Conservation (phyloP, 2,329 filamentous ascomycete genomes). For the Penicillium decumbens region DNA sequence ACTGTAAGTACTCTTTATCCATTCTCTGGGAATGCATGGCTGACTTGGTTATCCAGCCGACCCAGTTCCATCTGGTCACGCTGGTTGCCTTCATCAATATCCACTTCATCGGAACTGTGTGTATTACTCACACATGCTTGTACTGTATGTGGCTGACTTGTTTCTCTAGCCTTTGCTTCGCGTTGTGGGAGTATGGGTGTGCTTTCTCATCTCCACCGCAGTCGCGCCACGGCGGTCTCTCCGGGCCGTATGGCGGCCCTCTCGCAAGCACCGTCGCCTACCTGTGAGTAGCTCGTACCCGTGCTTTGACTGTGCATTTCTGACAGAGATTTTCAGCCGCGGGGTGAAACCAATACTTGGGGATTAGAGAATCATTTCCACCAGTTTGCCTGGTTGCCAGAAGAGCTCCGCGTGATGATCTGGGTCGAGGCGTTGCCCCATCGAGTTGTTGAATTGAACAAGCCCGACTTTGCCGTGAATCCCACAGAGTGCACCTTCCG, state of each 20-base stretch:
- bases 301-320: too few species aligned
- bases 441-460: background rate
- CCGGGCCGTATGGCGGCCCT: too few species aligned
- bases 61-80: background rate
- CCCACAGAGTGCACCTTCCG: background rate
- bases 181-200: too few species aligned
- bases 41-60: background rate
- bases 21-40: background rate
- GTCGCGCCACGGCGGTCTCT: too few species aligned
- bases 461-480: background rate
- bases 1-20: background rate
- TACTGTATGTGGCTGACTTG: too few species aligned
- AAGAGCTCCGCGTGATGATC: background rate
- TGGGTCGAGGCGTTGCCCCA: background rate
- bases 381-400: background rate
- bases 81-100: background rate
- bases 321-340: too few species aligned
- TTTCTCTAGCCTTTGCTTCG: too few species aligned
- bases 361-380: background rate
- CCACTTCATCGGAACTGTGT: background rate
- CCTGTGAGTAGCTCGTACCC: too few species aligned
- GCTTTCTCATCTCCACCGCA: too few species aligned
- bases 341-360: background rate
- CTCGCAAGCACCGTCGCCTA: too few species aligned
- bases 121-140: background rate